Base-by-base conservation (phyloP, 148 eudicot species). In the Camellia sinensis region DNA sequence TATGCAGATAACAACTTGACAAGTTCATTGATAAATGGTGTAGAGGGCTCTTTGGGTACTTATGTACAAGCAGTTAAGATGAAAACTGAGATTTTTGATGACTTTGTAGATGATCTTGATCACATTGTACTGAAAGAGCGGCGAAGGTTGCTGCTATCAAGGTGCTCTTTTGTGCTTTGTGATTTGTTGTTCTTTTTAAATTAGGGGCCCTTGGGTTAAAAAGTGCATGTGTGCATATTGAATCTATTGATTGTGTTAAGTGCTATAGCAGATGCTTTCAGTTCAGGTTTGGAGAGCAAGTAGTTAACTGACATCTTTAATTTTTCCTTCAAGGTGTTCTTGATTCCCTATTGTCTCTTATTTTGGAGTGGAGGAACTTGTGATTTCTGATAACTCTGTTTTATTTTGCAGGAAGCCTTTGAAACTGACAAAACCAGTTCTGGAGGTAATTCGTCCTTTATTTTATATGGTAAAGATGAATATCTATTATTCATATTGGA, bases 31-130 rank as follows among this genome's bases (percentile, higher is more conserved):
- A 80, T 66, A 64, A 83, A 81, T 74, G 50, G 72, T 63, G 19
- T 68, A 18, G 62, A 56, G 44, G 84, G 75, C 74, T 78, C 79
- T 37, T 71, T 46, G 62, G 44, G 71, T 79, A 80, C 66, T 69
- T 62, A 44, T 65, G 56, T 18, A 73, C 84, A 74, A 82, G 81
- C 69, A 19, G 56, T 53, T 62, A 54, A 85, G n/a, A 9, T 80
- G 29, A 83, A 87, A 78, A 65, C 66, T 75, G 87, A 87, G 82
- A 80, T 65, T 50, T 43, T 80, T 2, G 85, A 83, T 53, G 87
- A 87, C 59, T 79, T 85, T 71, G 79, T 86, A 54, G 91, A 88
- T 73, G 86, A 77, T 76, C 91, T 92, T 54, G 98, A 95, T 82
- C 83, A 83, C 53, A 21, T 95, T 74, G 71, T 81, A 54, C 81